A percentile compares a stretch with the other conserved stretches of the same genome.
Conservation (phyloP, 176 grass and related monocot genomes). For the Zea luxurians region DNA sequence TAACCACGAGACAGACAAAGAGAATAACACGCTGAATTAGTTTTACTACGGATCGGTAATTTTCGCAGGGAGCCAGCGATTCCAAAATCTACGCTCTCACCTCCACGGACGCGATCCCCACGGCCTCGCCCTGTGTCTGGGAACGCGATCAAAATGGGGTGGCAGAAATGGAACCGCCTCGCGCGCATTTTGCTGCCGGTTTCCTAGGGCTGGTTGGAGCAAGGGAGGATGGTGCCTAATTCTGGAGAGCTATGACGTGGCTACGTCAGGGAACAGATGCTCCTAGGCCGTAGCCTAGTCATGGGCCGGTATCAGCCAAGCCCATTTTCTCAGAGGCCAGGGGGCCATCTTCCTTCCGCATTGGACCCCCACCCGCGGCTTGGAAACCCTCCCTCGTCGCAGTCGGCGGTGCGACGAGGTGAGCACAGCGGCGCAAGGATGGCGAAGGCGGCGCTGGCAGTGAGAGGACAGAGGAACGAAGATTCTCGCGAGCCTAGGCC, state of each 20-base stretch:
- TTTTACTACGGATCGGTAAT: background rate
- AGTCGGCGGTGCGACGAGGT: background rate
- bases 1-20: background rate
- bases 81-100: slow-evolving; percentile 13
- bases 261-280: background rate
- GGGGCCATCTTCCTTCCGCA: background rate
- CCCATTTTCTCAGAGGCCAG: background rate
- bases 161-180: slow-evolving; percentile 18
- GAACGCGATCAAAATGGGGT: background rate
- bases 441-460: slow-evolving; percentile 49
- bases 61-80: background rate
- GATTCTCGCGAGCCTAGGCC: background rate
- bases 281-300: background rate
- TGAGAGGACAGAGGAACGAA: background rate
- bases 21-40: background rate
- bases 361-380: background rate
- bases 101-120: background rate
- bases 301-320: background rate
- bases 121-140: background rate
- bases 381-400: background rate
- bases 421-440: slow-evolving; percentile 39
- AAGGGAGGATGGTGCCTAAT: background rate
- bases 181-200: slow-evolving; percentile 31
- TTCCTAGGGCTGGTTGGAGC: background rate
- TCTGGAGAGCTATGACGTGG: slow-evolving; percentile 2